These are phyloP conservation scores for Cicer bijugum DNA, from an alignment of 306 rosid genomes.

Conservation along the genomic window DNA sequence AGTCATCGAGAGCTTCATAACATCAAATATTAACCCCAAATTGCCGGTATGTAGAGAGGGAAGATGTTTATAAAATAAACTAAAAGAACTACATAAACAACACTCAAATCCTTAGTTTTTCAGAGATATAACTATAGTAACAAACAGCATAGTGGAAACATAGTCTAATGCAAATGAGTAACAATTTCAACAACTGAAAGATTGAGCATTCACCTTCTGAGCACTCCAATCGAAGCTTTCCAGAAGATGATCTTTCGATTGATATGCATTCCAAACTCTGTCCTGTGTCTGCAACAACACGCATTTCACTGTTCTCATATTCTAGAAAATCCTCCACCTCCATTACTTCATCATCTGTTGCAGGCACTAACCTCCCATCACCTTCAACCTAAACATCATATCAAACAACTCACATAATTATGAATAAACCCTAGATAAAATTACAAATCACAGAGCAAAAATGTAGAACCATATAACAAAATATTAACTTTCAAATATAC, in stretches of 20 bases:
- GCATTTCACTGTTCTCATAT: constrained; percentile 70
- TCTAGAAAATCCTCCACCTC: constrained; percentile 87
- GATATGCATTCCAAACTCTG: constrained; percentile 63
- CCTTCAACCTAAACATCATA: constrained; percentile 84
- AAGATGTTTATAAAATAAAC: constrained; percentile 11
- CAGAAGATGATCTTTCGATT: constrained; percentile 63
- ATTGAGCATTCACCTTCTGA: constrained; percentile 63
- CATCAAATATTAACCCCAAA: constrained; percentile 19
- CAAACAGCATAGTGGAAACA: constrained; percentile 12
- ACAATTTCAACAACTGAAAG: constrained; percentile 35
- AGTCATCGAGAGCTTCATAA: constrained; percentile 35
- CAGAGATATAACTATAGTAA: neutral
- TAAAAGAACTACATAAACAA: neutral
- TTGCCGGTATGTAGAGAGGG: neutral
- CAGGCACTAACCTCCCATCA: constrained; percentile 97
- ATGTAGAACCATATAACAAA: constrained; percentile 28
- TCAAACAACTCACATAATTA: constrained; percentile 35
- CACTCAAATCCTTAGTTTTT: constrained; percentile 18
- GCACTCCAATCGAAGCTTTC: constrained; percentile 71
- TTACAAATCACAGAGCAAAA: constrained; percentile 21
- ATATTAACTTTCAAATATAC: constrained; percentile 16
- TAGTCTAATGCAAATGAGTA: constrained; percentile 34
- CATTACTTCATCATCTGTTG: constrained; percentile 95
- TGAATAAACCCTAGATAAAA: constrained; percentile 27
- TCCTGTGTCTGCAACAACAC: constrained; percentile 60